Conservation (phyloP, 768 basidiomycete genomes). For the Kwoniella bestiolae region DNA sequence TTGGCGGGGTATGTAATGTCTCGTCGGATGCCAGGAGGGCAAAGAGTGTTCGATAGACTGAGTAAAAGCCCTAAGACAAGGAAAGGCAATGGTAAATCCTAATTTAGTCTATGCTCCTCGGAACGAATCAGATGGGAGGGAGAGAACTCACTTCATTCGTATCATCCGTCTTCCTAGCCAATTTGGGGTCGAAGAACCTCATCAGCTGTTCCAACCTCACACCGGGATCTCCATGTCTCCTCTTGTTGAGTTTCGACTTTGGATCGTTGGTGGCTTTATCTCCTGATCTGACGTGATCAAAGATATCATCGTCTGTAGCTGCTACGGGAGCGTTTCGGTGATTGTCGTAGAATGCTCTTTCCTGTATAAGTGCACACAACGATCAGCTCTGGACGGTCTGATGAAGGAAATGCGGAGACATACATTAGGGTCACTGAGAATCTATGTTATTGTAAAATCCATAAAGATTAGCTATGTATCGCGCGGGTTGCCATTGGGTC, state of each 20-base stretch:
- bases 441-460: slow-evolving; percentile 60
- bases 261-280: slow-evolving; percentile 60
- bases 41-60: slow-evolving; percentile 86
- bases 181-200: slow-evolving; percentile 72
- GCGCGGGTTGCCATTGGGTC: background rate
- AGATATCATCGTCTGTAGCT: slow-evolving; percentile 83
- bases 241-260: slow-evolving; percentile 56
- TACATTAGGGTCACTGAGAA: slow-evolving; percentile 93
- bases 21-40: slow-evolving; percentile 82
- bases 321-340: slow-evolving; percentile 80
- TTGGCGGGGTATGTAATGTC: slow-evolving; percentile 60
- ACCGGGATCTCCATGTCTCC: slow-evolving; percentile 68
- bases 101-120: background rate
- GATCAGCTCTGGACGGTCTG: slow-evolving; percentile 17
- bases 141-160: slow-evolving; percentile 59
- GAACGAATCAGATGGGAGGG: slow-evolving; percentile 32
- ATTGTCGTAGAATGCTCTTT: slow-evolving; percentile 97
- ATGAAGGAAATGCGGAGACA: slow-evolving; percentile 36
- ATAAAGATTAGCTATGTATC: background rate
- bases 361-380: slow-evolving; percentile 62
- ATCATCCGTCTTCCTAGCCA: slow-evolving; percentile 54
- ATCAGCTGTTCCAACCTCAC: slow-evolving; percentile 78
- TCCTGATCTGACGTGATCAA: slow-evolving; percentile 81
- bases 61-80: slow-evolving; percentile 75
- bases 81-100: slow-evolving; percentile 9